Conservation (phyloP, 108 stramenopile species). For the Pseudonitzschia multiseries region DNA sequence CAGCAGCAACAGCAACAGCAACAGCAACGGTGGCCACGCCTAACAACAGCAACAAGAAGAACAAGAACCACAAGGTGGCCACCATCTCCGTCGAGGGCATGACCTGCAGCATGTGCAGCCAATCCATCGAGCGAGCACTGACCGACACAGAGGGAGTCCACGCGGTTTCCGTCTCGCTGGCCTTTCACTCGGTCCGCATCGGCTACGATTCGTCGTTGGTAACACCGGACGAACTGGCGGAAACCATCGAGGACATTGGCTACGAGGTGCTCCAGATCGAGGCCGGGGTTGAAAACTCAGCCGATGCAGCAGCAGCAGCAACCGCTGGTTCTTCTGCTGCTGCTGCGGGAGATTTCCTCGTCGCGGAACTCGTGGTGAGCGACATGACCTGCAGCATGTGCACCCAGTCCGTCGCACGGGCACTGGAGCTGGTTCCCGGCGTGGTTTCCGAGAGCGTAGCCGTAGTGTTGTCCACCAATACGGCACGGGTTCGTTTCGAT, state of each 20-base stretch:
- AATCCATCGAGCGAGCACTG: slow-evolving; percentile 29
- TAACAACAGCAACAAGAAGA: background rate
- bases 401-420: slow-evolving; percentile 27
- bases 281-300: background rate
- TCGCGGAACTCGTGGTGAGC: slow-evolving; percentile 22
- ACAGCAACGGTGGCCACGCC: background rate
- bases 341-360: background rate
- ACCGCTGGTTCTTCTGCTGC: slow-evolving; percentile 27
- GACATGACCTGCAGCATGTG: slow-evolving; percentile 65
- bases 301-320: slow-evolving; percentile 22
- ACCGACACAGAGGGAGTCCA: slow-evolving; percentile 16
- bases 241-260: slow-evolving; percentile 30
- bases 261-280: slow-evolving; percentile 23
- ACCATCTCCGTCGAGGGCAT: slow-evolving; percentile 36
- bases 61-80: slow-evolving; percentile 27
- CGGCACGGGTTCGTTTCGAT: slow-evolving; percentile 32
- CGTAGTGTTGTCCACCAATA: slow-evolving; percentile 44
- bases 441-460: slow-evolving; percentile 14
- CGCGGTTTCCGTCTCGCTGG: slow-evolving; percentile 29
- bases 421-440: slow-evolving; percentile 20
- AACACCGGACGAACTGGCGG: slow-evolving; percentile 20
- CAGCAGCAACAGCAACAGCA: background rate
- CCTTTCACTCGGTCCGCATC: slow-evolving; percentile 39
- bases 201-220: slow-evolving; percentile 19
- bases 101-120: slow-evolving; percentile 55